phyloP scores from a whole-genome alignment of 257 asterid species.

The Jasminum sambac region DNA sequence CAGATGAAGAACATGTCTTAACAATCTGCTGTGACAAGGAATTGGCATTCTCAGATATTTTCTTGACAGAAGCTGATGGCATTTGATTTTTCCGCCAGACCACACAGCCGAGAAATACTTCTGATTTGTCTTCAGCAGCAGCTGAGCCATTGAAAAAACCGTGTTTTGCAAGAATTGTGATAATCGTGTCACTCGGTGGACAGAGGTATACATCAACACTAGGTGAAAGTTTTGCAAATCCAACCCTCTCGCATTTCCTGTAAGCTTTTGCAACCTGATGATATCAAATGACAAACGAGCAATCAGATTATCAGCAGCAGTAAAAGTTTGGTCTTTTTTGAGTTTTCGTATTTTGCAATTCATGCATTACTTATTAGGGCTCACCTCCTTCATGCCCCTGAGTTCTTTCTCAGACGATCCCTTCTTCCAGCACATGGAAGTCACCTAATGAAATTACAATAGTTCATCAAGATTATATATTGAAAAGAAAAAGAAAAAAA shows the following conservation, averaged over 20 bases:
- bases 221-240: constrained; percentile 25
- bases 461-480: no score
- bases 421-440: constrained; percentile 30
- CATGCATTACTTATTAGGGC: not conserved
- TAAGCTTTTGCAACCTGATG: constrained; percentile 29
- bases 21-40: constrained; percentile 13
- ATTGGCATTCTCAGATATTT: not conserved
- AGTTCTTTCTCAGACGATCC: constrained; percentile 27
- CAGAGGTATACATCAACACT: constrained; percentile 29
- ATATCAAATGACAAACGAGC: not conserved
- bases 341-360: no score
- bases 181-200: constrained; percentile 29
- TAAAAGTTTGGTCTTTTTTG: no score
- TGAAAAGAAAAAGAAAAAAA: no score
- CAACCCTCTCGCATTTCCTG: constrained; percentile 24
- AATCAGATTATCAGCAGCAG: not conserved
- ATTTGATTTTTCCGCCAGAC: constrained; percentile 31
- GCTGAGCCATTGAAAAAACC: constrained; percentile 26
- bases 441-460: constrained; percentile 24
- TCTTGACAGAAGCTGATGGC: not conserved
- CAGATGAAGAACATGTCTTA: constrained; percentile 12
- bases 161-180: constrained; percentile 30
- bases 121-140: constrained; percentile 24
- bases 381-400: constrained; percentile 30
- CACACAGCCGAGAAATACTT: constrained; percentile 35